Conservation (phyloP, 208 protist genomes). For the Strigomonas culicis region DNA sequence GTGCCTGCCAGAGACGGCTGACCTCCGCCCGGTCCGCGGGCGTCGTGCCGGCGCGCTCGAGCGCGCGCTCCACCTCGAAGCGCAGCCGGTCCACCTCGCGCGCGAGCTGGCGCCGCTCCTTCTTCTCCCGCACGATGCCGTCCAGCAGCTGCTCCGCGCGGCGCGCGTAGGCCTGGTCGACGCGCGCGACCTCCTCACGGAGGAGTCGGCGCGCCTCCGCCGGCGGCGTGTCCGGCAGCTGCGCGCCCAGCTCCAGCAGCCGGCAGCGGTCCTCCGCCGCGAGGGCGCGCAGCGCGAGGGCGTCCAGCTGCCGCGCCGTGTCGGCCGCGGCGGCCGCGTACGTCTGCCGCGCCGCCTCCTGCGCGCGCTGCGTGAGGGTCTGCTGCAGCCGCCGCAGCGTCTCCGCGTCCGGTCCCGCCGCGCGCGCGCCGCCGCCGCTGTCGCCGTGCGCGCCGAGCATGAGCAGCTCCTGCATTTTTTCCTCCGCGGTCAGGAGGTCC, state of each 20-base stretch:
- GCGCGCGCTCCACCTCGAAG: constrained; percentile 42
- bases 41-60: constrained; percentile 20
- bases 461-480: constrained; percentile 65
- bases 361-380: background rate
- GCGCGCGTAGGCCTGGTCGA: background rate
- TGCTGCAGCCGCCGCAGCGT: background rate
- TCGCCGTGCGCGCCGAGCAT: constrained; percentile 21
- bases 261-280: background rate
- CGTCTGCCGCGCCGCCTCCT: background rate
- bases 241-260: background rate
- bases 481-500: constrained; percentile 39
- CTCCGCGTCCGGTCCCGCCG: background rate
- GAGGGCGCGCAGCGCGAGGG: background rate
- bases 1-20: constrained; percentile 37
- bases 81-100: constrained; percentile 51
- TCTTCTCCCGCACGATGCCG: constrained; percentile 29
- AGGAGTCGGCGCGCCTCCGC: too few species aligned
- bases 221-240: background rate
- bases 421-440: background rate
- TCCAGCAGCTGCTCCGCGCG: constrained; percentile 26
- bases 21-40: constrained; percentile 26
- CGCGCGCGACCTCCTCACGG: background rate
- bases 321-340: too few species aligned
- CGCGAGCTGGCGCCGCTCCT: constrained; percentile 30
- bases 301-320: background rate